These are phyloP conservation scores for Sophora flavescens DNA, from an alignment of 306 rosid genomes.

Conservation along the genomic window DNA sequence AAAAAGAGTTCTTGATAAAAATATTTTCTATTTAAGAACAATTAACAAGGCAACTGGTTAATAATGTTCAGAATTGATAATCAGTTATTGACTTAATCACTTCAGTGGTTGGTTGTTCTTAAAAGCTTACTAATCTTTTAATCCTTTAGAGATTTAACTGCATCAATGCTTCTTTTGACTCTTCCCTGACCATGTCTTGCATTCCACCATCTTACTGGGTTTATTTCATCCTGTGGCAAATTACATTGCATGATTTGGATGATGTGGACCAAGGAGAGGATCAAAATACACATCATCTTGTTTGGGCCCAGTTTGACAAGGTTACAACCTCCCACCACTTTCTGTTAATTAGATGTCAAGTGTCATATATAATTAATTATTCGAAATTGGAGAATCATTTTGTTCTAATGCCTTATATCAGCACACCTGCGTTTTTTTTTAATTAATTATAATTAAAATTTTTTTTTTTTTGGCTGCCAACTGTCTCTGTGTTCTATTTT, in stretches of 20 bases:
- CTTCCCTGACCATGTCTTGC: slow-evolving; percentile 33
- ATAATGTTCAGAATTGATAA: slow-evolving; percentile 23
- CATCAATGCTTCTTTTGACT: slow-evolving; percentile 22
- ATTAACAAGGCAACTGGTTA: slow-evolving; percentile 21
- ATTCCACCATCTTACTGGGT: slow-evolving; percentile 37
- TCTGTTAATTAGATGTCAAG: slow-evolving; percentile 54
- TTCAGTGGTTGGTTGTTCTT: slow-evolving; percentile 36
- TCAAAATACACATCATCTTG: slow-evolving; percentile 82
- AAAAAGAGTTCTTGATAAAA: slow-evolving; percentile 30
- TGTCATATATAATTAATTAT: background rate
- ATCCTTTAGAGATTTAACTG: background rate
- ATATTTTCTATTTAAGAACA: slow-evolving; percentile 35
- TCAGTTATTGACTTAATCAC: slow-evolving; percentile 8
- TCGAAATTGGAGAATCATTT: slow-evolving; percentile 38
- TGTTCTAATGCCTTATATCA: slow-evolving; percentile 19
- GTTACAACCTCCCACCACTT: slow-evolving; percentile 50
- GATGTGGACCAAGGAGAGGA: slow-evolving; percentile 93
- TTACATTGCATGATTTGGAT: slow-evolving; percentile 93
- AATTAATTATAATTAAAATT: no score
- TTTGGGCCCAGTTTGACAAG: slow-evolving; percentile 99
- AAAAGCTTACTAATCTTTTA: background rate
- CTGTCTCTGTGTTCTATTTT: no score
- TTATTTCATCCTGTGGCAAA: slow-evolving; percentile 56
- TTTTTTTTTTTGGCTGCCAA: no score
- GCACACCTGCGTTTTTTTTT: no score